These are phyloP conservation scores for Cladophialophora carrionii DNA, from an alignment of 2,329 filamentous ascomycete species.

Conservation along the genomic window DNA sequence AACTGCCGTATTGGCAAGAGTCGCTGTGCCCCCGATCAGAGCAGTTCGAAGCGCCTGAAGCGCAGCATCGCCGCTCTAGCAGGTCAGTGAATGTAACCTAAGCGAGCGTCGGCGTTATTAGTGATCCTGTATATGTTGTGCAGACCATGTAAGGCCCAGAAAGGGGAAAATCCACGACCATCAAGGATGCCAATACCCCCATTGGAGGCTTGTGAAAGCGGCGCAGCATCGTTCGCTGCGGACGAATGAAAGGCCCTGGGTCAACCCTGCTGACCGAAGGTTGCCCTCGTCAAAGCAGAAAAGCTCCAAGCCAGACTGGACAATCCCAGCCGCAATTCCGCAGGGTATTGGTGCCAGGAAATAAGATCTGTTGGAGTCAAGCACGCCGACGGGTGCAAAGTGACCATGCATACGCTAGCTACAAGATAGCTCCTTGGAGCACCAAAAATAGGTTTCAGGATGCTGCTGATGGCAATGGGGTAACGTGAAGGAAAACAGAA, in stretches of 20 bases:
- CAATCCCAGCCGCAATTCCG: too few species aligned
- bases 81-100: background rate
- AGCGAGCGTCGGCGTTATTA: background rate
- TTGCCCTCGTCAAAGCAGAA: background rate
- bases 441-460: background rate
- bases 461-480: background rate
- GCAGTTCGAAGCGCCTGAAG: background rate
- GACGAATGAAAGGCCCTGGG: background rate
- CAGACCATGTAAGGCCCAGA: background rate
- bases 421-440: background rate
- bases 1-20: slow-evolving; percentile 2
- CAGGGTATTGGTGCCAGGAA: background rate
- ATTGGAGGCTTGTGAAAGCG: background rate
- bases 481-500: background rate
- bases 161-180: too few species aligned
- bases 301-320: background rate
- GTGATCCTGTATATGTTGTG: background rate
- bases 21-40: background rate
- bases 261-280: background rate
- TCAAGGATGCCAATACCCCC: background rate
- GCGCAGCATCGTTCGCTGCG: background rate
- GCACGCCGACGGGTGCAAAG: background rate
- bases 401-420: background rate
- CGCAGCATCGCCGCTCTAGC: background rate
- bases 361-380: background rate